These are phyloP conservation scores for Tylopilus plumbeoviolaceoides DNA, from an alignment of 768 basidiomycete species.

Conservation along the genomic window DNA sequence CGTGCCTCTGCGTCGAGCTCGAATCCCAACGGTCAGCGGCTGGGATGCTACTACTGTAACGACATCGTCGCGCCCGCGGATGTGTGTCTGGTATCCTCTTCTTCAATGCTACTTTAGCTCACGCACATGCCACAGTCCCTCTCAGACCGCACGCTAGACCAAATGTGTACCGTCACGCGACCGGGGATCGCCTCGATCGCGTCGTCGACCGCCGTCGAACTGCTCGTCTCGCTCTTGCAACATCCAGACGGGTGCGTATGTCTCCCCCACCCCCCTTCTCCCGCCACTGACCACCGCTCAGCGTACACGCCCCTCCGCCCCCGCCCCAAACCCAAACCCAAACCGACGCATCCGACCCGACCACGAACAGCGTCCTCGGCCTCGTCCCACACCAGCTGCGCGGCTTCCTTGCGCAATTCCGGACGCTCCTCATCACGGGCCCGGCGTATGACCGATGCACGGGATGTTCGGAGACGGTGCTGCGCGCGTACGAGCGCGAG, in stretches of 20 bases:
- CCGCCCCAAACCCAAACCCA: constrained; percentile 38
- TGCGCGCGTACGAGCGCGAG: constrained; percentile 75
- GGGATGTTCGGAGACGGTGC: constrained; percentile 80
- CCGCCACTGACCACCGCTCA: background rate
- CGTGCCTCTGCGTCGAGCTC: constrained; percentile 34
- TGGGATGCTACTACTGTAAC: constrained; percentile 98
- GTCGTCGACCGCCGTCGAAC: constrained; percentile 86
- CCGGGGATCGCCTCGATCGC: constrained; percentile 94
- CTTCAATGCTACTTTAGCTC: too few relatives aligned
- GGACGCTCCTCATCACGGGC: constrained; percentile 79
- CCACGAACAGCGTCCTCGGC: constrained; percentile 59
- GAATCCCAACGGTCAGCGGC: constrained; percentile 29
- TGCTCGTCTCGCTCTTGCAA: constrained; percentile 84
- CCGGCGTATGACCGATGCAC: constrained; percentile 86
- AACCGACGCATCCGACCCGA: constrained; percentile 11
- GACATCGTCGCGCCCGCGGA: constrained; percentile 96
- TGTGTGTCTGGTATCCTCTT: constrained; percentile 41
- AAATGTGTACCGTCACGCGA: constrained; percentile 98
- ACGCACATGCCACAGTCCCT: constrained; percentile 41
- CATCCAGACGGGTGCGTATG: constrained; percentile 73
- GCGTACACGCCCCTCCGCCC: constrained; percentile 62
- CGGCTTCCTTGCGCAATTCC: constrained; percentile 85
- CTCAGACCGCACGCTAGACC: constrained; percentile 91
- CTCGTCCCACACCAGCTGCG: constrained; percentile 92
- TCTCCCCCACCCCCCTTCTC: background rate